Evolutionary conservation across 2,329 filamentous ascomycete species (phyloP).

Genomic region (Cladosporium phlei): DNA sequence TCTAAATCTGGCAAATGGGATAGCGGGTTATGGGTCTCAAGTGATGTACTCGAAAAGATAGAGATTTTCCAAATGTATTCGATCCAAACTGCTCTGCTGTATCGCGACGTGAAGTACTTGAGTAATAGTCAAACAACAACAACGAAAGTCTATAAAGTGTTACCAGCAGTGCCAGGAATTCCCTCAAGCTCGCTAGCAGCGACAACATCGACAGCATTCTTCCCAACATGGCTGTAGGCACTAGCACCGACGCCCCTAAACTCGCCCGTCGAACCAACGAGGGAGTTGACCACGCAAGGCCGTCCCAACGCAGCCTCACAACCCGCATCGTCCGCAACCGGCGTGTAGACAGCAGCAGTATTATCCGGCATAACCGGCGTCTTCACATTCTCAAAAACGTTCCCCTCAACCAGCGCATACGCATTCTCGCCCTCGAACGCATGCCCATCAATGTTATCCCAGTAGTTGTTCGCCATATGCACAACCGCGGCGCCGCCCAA

Average conservation of each 20-base stretch:
- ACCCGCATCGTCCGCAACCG: constrained; percentile 14
- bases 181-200: constrained; percentile 34
- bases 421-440: constrained; percentile 46
- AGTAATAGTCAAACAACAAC: too few species aligned
- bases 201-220: constrained; percentile 48
- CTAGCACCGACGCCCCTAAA: constrained; percentile 34
- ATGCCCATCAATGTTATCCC: constrained; percentile 51
- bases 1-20: constrained; percentile 30
- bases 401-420: constrained; percentile 24
- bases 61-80: too few species aligned
- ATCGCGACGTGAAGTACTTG: too few species aligned
- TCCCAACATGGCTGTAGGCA: constrained; percentile 49
- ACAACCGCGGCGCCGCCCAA: constrained; percentile 52
- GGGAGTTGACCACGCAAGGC: constrained; percentile 47
- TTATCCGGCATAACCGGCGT: constrained; percentile 56
- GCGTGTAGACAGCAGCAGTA: constrained; percentile 46
- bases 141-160: constrained; percentile 26
- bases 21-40: too few species aligned
- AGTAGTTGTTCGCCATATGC: constrained; percentile 59
- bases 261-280: constrained; percentile 20
- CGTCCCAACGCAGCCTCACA: constrained; percentile 39
- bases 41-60: too few species aligned
- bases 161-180: constrained; percentile 43
- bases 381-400: constrained; percentile 31
- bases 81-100: too few species aligned